These are phyloP conservation scores for Dactylonectria estremocensis DNA, from an alignment of 2,329 filamentous ascomycete species.

Conservation along the genomic window DNA sequence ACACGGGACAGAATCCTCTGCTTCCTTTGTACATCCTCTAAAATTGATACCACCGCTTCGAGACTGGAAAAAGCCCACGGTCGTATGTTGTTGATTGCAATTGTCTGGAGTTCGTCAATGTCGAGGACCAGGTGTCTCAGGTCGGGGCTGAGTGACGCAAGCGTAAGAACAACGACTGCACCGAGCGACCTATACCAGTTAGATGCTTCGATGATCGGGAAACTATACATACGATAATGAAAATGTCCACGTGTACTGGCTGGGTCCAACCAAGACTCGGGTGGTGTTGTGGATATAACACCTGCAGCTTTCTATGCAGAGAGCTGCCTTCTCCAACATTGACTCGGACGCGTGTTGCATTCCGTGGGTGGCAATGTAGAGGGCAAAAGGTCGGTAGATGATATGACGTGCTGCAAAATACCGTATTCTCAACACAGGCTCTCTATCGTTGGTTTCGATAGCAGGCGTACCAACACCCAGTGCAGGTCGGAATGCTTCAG, in stretches of 20 bases:
- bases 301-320: constrained; percentile 53
- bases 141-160: constrained; percentile 48
- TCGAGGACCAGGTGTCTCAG: constrained; percentile 49
- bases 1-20: constrained; percentile 41
- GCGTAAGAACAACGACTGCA: constrained; percentile 51
- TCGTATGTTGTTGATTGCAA: constrained; percentile 47
- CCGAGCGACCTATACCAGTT: constrained; percentile 47
- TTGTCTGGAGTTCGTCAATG: constrained; percentile 49
- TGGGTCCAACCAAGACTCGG: constrained; percentile 47
- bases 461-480: constrained; percentile 34
- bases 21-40: constrained; percentile 50
- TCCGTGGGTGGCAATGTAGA: constrained; percentile 47
- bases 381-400: constrained; percentile 52
- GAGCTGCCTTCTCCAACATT: constrained; percentile 48
- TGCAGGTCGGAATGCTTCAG: constrained; percentile 47
- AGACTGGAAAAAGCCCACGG: constrained; percentile 50
- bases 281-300: constrained; percentile 49
- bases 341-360: constrained; percentile 33
- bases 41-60: constrained; percentile 47
- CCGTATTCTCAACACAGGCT: constrained; percentile 49
- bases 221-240: constrained; percentile 48
- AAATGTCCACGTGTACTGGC: constrained; percentile 55
- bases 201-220: neutral
- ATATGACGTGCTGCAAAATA: constrained; percentile 54
- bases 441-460: constrained; percentile 43